Evolutionary conservation across 768 basidiomycete genomes (phyloP), one percentile per base, ranked within the genome.

Genomic region (Lactarius akahatsu): DNA sequence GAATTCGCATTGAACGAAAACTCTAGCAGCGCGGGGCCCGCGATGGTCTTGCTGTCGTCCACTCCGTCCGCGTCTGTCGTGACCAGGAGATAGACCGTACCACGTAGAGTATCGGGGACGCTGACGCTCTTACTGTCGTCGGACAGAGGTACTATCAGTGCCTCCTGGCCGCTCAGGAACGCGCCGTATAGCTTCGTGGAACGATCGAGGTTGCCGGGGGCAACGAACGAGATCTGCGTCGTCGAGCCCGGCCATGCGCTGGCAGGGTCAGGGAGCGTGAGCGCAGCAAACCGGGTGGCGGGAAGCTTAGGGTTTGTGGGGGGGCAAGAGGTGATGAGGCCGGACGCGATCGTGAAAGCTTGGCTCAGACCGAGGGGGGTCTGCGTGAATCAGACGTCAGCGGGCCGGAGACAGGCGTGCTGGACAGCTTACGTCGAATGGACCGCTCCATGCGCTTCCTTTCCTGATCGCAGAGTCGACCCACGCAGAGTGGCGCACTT

Each of bases 401-500:
- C 26, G 5, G 50, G 11, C 23, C 23, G 0, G 38, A 2, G 26
- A 28, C 15, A 1, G 57, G 66, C 65, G 65, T 28, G 4, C 36
- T 36, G 36, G 11, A 11, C 10, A 58, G 15, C 71, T n/a, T 66
- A 69, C 70, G 10, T 89, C 86, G 72, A 86, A 85, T 8, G 86
- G 77, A 4, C 81, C 80, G 59, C 81, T 83, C 87, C 87, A 89
- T 1, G 84, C 79, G 43, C 81, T 78, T 26, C 74, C 74, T 59
- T 82, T 77, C 66, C 77, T 75, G 47, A 85, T 80, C 18, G 83
- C 79, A 1, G 81, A 80, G 67, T 80, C 78, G 41, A 90, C 74
- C 87, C 87, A 90, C 1, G 82, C 77, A n/a, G 85, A 80, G 64
- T 90, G 88, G 40, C 87, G 82, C 28, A 86, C 80, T 72, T 90